A percentile compares a stretch with the other conserved stretches of the same genome.
phyloP scores from a whole-genome alignment of 768 basidiomycete genomes.

The Mycena belliarum region DNA sequence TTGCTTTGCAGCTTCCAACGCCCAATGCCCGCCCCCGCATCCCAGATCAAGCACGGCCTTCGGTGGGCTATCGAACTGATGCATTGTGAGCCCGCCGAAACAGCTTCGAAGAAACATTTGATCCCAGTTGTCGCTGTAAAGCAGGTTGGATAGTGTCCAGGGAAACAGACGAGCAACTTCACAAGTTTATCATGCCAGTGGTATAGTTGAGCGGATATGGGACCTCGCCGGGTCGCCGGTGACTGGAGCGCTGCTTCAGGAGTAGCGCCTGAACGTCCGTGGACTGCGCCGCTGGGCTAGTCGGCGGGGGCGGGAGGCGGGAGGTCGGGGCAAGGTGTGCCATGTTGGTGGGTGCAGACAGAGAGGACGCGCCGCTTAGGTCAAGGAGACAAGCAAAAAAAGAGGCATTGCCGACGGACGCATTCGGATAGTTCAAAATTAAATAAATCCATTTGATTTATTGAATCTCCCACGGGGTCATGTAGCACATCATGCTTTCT shows the following conservation, averaged over 20 bases:
- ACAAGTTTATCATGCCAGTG: conserved; percentile 56
- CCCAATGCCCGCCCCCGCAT: conserved; percentile 73
- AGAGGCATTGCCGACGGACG: background rate
- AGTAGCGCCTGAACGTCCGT: conserved; percentile 51
- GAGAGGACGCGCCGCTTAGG: conserved; percentile 2
- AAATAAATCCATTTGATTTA: background rate
- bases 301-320: background rate
- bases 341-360: conserved; percentile 5
- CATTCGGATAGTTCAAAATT: too few species aligned
- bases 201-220: conserved; percentile 58
- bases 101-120: conserved; percentile 60
- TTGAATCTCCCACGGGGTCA: background rate
- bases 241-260: conserved; percentile 36
- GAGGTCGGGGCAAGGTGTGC: conserved; percentile 1
- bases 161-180: conserved; percentile 26
- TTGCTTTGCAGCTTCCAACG: conserved; percentile 62
- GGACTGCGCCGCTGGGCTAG: conserved; percentile 27
- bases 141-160: conserved; percentile 8
- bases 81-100: conserved; percentile 51
- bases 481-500: conserved; percentile 28
- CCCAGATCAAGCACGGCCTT: conserved; percentile 63
- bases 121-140: conserved; percentile 68
- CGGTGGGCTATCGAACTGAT: conserved; percentile 55
- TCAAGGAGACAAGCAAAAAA: background rate
- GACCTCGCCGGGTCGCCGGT: conserved; percentile 49